Evolutionary conservation across 257 asterid genomes (phyloP), one percentile per base, ranked within the genome.

Genomic region (Asclepias syriaca): DNA sequence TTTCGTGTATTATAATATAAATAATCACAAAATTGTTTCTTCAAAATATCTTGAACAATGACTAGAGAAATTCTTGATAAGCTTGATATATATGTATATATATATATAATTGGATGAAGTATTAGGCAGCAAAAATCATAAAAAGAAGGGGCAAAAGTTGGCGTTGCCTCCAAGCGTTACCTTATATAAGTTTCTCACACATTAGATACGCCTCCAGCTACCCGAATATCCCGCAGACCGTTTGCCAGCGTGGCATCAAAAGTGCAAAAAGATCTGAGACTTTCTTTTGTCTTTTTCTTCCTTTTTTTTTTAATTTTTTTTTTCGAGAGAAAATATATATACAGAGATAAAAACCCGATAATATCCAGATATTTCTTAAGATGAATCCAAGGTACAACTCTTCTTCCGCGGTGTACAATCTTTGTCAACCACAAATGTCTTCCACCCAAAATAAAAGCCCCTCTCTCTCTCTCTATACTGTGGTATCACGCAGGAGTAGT

Each of bases 231-330:
- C 53, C 24, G 22, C 39, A 2, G 40, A 54, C 65, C 10, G 15
- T 34, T 55, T n/a, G 73, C 54, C 65, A 32, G 61, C 73, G 49
- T 69, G 73, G 65, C 65, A 37, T 3, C 6, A 69, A 69, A 54
- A 69, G 73, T 69, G 73, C 54, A 54, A 69, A 50, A 54, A 69
- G 53, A 34, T 19, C 68, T 1, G 29, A 7, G 29, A 7, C 16
- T 3, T 37, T 37, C 14, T 64, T 24, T 45, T 18, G 18, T 18
- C 22, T 29, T 4, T 21, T 1, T 8, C 21, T 8, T 2, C 7
- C 14, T 13, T 8, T 40, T 40, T 40, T 40, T 40, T n/a, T n/a
- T n/a, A n/a, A 3, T 40, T 7, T 40, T 40, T 40, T 6, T 40
- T 40, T 43, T 43, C 48, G 1, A 1, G 48, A 63, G 7, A 63